A percentile compares a stretch with the other conserved stretches of the same genome.
These are phyloP conservation scores for Coprinopsis sp. DNA, from an alignment of 768 basidiomycete species.

Conservation along the genomic window DNA sequence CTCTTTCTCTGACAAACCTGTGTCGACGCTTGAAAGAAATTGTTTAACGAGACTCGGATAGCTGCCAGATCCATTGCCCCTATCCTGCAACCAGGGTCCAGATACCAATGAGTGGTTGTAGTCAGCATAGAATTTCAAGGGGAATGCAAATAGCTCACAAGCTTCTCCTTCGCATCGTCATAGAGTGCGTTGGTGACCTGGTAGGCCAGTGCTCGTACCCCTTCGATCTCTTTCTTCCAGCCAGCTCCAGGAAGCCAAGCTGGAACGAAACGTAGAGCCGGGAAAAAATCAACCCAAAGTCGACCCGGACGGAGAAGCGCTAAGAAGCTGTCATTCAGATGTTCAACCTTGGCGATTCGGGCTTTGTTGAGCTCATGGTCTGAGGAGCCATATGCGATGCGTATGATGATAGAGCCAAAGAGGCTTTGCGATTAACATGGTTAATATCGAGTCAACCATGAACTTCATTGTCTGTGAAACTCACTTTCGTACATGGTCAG, in stretches of 20 bases:
- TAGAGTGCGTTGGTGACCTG: not conserved
- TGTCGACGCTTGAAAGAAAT: too few relatives aligned
- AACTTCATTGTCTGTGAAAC: too few relatives aligned
- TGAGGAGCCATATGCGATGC: constrained; percentile 26
- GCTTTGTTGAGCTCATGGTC: constrained; percentile 23
- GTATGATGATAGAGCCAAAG: constrained; percentile 37
- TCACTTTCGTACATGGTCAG: too few relatives aligned
- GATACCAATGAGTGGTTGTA: too few relatives aligned
- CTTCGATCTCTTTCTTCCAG: not conserved
- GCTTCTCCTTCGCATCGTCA: not conserved
- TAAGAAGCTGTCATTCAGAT: not conserved
- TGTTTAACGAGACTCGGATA: too few relatives aligned
- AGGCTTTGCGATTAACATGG: constrained; percentile 24
- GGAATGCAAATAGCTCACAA: not conserved
- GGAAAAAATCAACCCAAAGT: not conserved
- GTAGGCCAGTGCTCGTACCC: not conserved
- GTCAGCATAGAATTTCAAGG: too few relatives aligned
- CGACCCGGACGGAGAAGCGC: not conserved
- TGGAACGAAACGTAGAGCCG: not conserved
- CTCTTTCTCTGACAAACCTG: too few relatives aligned
- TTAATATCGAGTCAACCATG: too few relatives aligned
- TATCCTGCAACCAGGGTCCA: too few relatives aligned
- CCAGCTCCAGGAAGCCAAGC: not conserved
- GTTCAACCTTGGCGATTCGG: constrained; percentile 12
- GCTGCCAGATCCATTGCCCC: too few relatives aligned